Evolutionary conservation across 805 yeast species (phyloP).

Genomic region (Zygoascus biomembranicola): DNA sequence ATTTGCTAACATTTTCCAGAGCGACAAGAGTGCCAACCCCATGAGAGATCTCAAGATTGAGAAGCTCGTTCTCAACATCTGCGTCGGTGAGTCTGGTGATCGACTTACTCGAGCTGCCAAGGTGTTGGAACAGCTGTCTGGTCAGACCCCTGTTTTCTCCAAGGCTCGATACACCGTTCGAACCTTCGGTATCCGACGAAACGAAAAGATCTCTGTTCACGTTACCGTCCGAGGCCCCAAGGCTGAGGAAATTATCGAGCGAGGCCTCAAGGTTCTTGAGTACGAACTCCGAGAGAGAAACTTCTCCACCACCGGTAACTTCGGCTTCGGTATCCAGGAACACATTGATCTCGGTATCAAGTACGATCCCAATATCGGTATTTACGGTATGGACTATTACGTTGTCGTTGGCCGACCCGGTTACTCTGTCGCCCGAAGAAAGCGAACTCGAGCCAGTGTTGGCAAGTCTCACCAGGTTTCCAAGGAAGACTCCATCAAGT

Average conservation of each 20-base stretch:
- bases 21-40: constrained; percentile 51
- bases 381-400: constrained; percentile 99
- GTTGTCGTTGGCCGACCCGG: constrained; percentile 99
- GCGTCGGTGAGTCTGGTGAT: constrained; percentile 99
- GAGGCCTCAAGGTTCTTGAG: constrained; percentile 99
- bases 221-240: constrained; percentile 99
- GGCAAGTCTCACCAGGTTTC: constrained; percentile 90
- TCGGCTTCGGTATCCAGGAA: constrained; percentile 99
- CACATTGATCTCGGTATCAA: constrained; percentile 99
- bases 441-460: constrained; percentile 81
- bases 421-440: constrained; percentile 89
- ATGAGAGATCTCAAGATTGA: constrained; percentile 99
- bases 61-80: constrained; percentile 98
- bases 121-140: constrained; percentile 99
- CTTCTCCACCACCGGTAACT: constrained; percentile 99
- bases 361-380: constrained; percentile 99
- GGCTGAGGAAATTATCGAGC: constrained; percentile 98
- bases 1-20: constrained; percentile 10
- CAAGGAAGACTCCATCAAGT: constrained; percentile 89
- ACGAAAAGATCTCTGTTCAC: constrained; percentile 98
- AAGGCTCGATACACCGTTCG: constrained; percentile 99
- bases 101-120: constrained; percentile 99
- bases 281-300: constrained; percentile 90
- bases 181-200: constrained; percentile 99
- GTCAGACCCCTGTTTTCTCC: constrained; percentile 99